phyloP scores from a whole-genome alignment of 108 stramenopile genomes.

The Cylindrotheca closterium region DNA sequence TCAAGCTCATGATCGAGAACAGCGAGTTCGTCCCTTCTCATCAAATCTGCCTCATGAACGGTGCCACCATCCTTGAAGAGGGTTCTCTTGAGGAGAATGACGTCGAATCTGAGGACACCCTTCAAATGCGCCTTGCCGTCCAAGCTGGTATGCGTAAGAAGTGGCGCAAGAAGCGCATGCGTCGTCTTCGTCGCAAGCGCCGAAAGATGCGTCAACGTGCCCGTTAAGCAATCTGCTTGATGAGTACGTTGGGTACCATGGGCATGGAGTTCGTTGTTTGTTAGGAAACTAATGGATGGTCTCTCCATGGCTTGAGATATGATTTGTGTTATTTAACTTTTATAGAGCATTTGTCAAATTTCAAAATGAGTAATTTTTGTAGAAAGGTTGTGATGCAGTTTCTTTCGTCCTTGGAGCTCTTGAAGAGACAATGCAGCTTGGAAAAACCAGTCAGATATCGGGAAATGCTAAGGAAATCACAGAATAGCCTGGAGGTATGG shows the following conservation, averaged over 20 bases:
- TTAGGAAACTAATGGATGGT: constrained; percentile 2
- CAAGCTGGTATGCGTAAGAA: constrained; percentile 86
- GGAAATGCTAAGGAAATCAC: too few relatives aligned
- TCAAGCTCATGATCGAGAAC: constrained; percentile 90
- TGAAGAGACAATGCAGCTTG: too few relatives aligned
- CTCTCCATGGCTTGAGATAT: constrained; percentile 7
- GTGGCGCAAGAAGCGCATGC: constrained; percentile 94
- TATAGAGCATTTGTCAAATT: neutral
- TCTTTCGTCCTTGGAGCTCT: too few relatives aligned
- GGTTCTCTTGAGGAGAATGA: constrained; percentile 83
- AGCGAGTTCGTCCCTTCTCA: constrained; percentile 78
- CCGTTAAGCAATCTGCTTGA: constrained; percentile 56
- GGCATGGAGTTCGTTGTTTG: constrained; percentile 16
- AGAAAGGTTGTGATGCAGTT: neutral
- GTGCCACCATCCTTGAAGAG: constrained; percentile 60
- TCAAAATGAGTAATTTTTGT: neutral
- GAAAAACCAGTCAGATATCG: too few relatives aligned
- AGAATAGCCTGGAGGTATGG: neutral
- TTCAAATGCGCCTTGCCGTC: constrained; percentile 71
- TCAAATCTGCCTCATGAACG: constrained; percentile 76
- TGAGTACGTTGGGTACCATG: neutral
- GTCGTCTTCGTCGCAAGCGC: constrained; percentile 91
- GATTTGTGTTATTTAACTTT: neutral
- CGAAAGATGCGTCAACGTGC: constrained; percentile 96
- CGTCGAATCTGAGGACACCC: constrained; percentile 78